Conservation (phyloP, 169 alveolate genomes). For the Eimeria necatrix region DNA sequence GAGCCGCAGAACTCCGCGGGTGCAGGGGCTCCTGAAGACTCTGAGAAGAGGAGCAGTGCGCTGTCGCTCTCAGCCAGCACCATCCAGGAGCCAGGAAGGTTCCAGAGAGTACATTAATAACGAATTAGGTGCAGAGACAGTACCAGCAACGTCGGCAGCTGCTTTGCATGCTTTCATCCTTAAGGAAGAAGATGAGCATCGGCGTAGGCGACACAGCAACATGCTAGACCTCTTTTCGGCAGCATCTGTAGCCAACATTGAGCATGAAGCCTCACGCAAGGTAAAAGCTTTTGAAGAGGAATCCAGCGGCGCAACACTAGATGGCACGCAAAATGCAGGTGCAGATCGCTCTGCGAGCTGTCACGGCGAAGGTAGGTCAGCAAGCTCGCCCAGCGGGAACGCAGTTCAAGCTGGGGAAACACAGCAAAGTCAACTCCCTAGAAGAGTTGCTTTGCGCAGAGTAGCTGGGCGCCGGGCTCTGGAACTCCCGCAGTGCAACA, state of each 20-base stretch:
- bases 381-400: not conserved
- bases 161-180: slow-evolving; percentile 58
- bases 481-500: not conserved
- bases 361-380: not conserved
- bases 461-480: not conserved
- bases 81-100: not conserved
- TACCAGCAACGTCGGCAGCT: not conserved
- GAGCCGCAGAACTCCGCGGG: slow-evolving; percentile 31
- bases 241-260: not conserved
- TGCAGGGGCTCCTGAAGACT: slow-evolving; percentile 5
- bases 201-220: slow-evolving; percentile 74
- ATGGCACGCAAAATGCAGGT: not conserved
- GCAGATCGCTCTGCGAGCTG: not conserved
- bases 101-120: not conserved
- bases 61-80: slow-evolving; percentile 54
- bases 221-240: not conserved
- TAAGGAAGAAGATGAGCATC: slow-evolving; percentile 65
- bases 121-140: not conserved
- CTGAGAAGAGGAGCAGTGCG: slow-evolving; percentile 9
- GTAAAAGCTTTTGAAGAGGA: not conserved
- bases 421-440: not conserved
- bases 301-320: not conserved
- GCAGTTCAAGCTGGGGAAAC: not conserved
- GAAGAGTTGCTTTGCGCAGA: not conserved
- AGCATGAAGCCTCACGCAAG: not conserved